A percentile compares a stretch with the other conserved stretches of the same genome.
phyloP scores from a whole-genome alignment of 768 basidiomycete genomes.

The Boletus pseudo-olivaceus region DNA sequence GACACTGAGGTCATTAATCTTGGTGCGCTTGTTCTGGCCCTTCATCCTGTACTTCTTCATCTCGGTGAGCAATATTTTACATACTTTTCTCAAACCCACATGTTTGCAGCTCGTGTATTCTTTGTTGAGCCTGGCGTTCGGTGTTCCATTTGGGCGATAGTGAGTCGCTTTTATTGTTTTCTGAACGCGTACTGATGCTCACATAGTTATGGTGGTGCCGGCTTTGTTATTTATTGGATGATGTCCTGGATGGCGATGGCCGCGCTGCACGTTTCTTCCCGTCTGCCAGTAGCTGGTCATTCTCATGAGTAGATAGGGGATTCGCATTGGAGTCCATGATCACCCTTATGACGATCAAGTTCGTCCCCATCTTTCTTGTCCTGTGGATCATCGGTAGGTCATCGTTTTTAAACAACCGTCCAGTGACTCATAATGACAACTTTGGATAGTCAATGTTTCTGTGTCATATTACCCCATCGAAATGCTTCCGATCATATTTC shows the following conservation, averaged over 20 bases:
- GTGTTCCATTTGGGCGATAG: constrained; percentile 50
- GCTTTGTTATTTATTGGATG: constrained; percentile 69
- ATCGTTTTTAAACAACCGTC: neutral
- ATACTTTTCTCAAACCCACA: neutral
- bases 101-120: constrained; percentile 49
- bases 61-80: constrained; percentile 28
- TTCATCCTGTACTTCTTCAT: constrained; percentile 40
- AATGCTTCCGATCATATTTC: constrained; percentile 53
- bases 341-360: constrained; percentile 49
- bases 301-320: constrained; percentile 40
- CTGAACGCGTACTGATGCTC: neutral
- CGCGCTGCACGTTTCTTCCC: constrained; percentile 40
- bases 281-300: neutral
- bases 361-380: constrained; percentile 60
- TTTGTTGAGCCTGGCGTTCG: constrained; percentile 58
- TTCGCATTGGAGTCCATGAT: constrained; percentile 59
- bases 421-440: neutral
- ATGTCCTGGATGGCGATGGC: constrained; percentile 56
- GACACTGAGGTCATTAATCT: constrained; percentile 36
- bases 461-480: constrained; percentile 57
- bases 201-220: constrained; percentile 46
- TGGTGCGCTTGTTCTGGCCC: constrained; percentile 39
- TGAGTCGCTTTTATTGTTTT: constrained; percentile 23
- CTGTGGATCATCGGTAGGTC: constrained; percentile 58
- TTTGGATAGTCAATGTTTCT: constrained; percentile 50